Conservation (phyloP, 768 basidiomycete species). For the Cantharellus cinnabarinus region DNA sequence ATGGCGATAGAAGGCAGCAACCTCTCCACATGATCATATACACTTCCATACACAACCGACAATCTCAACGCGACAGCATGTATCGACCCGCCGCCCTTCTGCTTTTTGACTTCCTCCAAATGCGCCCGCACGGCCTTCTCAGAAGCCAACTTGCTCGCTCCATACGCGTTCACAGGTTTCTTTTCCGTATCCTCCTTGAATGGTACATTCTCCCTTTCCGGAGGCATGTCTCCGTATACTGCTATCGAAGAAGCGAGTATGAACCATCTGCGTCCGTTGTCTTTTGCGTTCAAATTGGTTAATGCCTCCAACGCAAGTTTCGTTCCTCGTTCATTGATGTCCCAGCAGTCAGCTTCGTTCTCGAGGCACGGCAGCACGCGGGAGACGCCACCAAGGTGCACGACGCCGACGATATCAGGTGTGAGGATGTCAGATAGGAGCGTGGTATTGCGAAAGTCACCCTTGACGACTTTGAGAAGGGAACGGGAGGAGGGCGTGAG, state of each 20-base stretch:
- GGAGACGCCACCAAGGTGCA: conserved; percentile 12
- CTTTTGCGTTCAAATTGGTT: neutral
- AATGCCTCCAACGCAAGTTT: conserved; percentile 8
- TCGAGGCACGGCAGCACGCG: conserved; percentile 11
- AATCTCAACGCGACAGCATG: conserved; percentile 12
- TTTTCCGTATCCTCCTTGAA: conserved; percentile 4
- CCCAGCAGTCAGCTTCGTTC: conserved; percentile 12
- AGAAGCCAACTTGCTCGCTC: conserved; percentile 12
- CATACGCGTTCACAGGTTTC: conserved; percentile 11
- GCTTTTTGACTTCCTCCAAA: neutral
- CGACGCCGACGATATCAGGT: conserved; percentile 9
- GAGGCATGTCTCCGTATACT: conserved; percentile 10
- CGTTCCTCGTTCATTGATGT: conserved; percentile 12
- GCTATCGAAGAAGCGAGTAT: conserved; percentile 14
- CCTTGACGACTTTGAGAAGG: conserved; percentile 6
- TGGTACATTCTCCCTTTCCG: neutral
- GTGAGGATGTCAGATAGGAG: conserved; percentile 6
- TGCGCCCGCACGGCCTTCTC: conserved; percentile 10
- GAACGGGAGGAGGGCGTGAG: neutral
- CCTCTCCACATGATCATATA: conserved; percentile 12
- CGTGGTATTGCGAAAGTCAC: conserved; percentile 9
- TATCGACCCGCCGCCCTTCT: neutral
- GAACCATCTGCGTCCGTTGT: conserved; percentile 13
- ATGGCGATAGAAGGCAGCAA: too few relatives aligned
- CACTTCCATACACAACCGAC: conserved; percentile 15